A percentile compares a stretch with the other conserved stretches of the same genome.
Conservation (phyloP, 805 yeast genomes). For the Ogataea polymorpha region DNA sequence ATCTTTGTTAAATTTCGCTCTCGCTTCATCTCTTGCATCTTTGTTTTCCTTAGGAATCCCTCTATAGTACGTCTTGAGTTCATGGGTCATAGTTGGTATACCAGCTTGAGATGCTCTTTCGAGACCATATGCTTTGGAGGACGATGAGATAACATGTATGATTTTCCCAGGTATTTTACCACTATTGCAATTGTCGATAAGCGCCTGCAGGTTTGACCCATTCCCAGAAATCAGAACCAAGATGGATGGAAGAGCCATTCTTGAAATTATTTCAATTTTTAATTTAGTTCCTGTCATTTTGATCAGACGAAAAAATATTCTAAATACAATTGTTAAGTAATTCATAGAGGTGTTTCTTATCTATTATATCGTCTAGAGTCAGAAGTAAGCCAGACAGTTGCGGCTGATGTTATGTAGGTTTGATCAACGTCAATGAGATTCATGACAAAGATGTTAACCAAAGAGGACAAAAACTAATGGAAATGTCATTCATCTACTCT, state of each 20-base stretch:
- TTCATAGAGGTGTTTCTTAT: no score
- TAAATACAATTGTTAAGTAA: background rate
- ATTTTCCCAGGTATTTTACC: conserved; percentile 47
- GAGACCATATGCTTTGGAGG: conserved; percentile 82
- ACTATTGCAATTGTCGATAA: conserved; percentile 65
- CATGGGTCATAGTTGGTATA: conserved; percentile 73
- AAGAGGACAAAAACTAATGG: no score
- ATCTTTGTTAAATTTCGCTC: conserved; percentile 74
- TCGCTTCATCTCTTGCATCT: conserved; percentile 52
- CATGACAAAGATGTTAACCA: no score
- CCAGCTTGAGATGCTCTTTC: conserved; percentile 66
- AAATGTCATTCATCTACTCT: no score
- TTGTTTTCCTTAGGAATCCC: conserved; percentile 70
- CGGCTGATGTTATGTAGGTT: no score
- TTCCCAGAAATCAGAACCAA: conserved; percentile 90
- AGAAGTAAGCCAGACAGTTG: no score
- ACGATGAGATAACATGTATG: conserved; percentile 79
- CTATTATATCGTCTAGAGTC: no score
- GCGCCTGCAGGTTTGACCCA: conserved; percentile 94
- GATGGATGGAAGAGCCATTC: conserved; percentile 33
- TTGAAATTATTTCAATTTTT: background rate
- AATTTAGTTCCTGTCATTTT: conserved; percentile 2
- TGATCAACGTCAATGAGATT: no score
- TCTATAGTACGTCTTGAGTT: conserved; percentile 68
- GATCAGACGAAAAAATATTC: background rate